Conservation (phyloP, 371 early-diverging fungal genomes). For the Apophysomyces elegans region DNA sequence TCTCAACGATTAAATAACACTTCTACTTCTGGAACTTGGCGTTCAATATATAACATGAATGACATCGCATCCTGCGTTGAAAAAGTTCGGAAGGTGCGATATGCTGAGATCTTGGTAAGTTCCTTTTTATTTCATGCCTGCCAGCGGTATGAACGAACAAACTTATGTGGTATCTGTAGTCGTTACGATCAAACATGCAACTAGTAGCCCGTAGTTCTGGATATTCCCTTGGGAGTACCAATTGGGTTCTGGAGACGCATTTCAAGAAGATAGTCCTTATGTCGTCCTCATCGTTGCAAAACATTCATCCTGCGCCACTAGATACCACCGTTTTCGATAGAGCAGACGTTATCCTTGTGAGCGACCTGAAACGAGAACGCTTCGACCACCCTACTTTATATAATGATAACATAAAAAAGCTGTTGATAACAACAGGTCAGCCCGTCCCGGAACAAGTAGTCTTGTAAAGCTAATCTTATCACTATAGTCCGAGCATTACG, state of each 20-base stretch:
- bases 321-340: conserved; percentile 61
- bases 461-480: too few relatives aligned
- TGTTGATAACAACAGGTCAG: conserved; percentile 37
- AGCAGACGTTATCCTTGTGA: conserved; percentile 60
- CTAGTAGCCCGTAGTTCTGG: conserved; percentile 69
- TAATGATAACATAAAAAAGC: conserved; percentile 21
- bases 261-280: conserved; percentile 67
- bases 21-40: conserved; percentile 34
- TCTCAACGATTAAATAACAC: neutral
- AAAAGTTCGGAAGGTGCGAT: conserved; percentile 70
- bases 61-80: conserved; percentile 66
- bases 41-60: conserved; percentile 58
- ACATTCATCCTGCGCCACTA: conserved; percentile 74
- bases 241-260: conserved; percentile 73
- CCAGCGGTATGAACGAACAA: conserved; percentile 23
- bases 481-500: conserved; percentile 57
- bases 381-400: conserved; percentile 15
- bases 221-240: conserved; percentile 70
- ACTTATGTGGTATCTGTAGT: conserved; percentile 21
- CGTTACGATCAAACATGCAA: conserved; percentile 45
- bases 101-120: conserved; percentile 60
- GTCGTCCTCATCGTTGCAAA: conserved; percentile 63
- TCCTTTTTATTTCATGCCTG: neutral
- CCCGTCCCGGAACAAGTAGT: too few relatives aligned
- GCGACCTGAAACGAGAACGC: conserved; percentile 37